Base-by-base conservation (phyloP, 225 moss, liverwort and hornwort genomes). In the Pseudoscleropodium purum region DNA sequence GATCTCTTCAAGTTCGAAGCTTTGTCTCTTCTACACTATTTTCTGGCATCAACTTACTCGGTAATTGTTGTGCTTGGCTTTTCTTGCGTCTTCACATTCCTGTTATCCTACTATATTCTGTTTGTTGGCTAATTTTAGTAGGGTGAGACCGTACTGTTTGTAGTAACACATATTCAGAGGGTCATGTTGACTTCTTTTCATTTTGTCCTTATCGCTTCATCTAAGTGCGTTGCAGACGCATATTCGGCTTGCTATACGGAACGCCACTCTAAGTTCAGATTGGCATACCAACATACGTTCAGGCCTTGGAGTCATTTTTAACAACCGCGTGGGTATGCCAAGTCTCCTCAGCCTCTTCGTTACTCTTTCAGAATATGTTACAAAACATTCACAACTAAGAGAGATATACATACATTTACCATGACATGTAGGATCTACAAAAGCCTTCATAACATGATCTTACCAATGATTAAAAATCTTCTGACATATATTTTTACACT, bases 1-100 rank as follows among this genome's bases (percentile, higher is more conserved):
- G 97, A 96, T 89, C 67, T 88, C 61, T 86, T 92, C 65, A 99
- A 99, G 88, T 99, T 99, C 90, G 99, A 97, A 94, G 99, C 99
- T 59, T 91, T 99, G 63, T 95, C 97, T 90, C 94, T 97, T 88
- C 93, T 99, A 66, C 97, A 95, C 89, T 94, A 93, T 90, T 93
- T 95, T 92, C 92, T 99, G 75, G 94, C 96, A 83, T 97, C 99
- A 52, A 86, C 91, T 80, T 94, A 94, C 86, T 94, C 94, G 92
- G 98, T 97, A 95, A 69, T 83, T 81, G 62, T 75, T 88, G 62
- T 83, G 60, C 85, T 85, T 88, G 83, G 47, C 39, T 75, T 79
- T 82, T 88, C 83, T 14, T 89, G 52, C 33, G 43, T 85, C 85
- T 65, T 87, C 70, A 70, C 30, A 60, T 73, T 65, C 70, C 49